Evolutionary conservation across 805 yeast species (phyloP).

Genomic region (Wickerhamiella bombiphila): DNA sequence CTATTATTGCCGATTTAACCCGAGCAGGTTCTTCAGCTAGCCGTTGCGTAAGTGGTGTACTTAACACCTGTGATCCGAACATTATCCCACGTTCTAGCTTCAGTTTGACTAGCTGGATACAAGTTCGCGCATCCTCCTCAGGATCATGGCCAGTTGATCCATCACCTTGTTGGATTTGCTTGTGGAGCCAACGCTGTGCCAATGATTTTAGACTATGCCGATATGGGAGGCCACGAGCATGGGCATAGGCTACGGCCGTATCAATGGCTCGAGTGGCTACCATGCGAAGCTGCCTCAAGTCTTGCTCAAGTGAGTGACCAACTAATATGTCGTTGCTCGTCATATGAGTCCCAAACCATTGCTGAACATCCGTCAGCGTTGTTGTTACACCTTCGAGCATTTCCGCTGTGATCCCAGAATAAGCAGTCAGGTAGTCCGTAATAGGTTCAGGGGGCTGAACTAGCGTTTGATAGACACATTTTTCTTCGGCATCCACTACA

Average conservation of each 20-base stretch:
- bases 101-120: constrained; percentile 58
- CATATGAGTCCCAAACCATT: constrained; percentile 34
- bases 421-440: constrained; percentile 65
- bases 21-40: constrained; percentile 8
- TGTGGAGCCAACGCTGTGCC: constrained; percentile 39
- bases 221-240: constrained; percentile 67
- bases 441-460: constrained; percentile 70
- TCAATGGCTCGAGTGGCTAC: constrained; percentile 67
- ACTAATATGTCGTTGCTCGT: constrained; percentile 49
- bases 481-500: constrained; percentile 42
- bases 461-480: constrained; percentile 50
- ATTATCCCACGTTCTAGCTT: constrained; percentile 53
- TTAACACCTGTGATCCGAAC: constrained; percentile 28
- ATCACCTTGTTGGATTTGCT: constrained; percentile 50
- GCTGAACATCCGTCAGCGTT: constrained; percentile 53
- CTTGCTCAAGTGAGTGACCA: constrained; percentile 86
- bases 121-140: constrained; percentile 67
- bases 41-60: constrained; percentile 1
- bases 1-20: constrained; percentile 24
- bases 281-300: constrained; percentile 53
- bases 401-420: constrained; percentile 77
- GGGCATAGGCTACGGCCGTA: constrained; percentile 60
- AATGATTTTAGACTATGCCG: constrained; percentile 67
- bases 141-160: constrained; percentile 57
- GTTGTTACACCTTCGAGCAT: constrained; percentile 47